A percentile compares a stretch with the other conserved stretches of the same genome.
These are phyloP conservation scores for Tuber melanosporum DNA, from an alignment of 495 filamentous ascomycete genomes.

Conservation along the genomic window DNA sequence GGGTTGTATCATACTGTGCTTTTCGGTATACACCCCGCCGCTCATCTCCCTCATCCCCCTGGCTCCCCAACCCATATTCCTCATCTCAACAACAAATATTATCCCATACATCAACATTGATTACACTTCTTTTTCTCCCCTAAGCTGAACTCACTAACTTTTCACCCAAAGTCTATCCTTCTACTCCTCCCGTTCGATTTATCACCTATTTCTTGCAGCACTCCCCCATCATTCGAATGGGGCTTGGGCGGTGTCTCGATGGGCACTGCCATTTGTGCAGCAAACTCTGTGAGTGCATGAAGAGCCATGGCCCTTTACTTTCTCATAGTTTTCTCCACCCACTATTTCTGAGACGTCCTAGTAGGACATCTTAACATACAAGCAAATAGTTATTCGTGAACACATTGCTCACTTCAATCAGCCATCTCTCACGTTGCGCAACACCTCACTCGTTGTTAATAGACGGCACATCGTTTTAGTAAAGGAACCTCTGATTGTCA, in stretches of 20 bases:
- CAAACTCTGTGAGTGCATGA: background rate
- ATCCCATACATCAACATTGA: background rate
- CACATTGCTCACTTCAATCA: background rate
- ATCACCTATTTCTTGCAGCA: background rate
- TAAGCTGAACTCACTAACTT: background rate
- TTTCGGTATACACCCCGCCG: background rate
- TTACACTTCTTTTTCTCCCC: background rate
- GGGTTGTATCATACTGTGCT: background rate
- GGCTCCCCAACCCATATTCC: constrained; percentile 10
- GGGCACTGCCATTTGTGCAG: background rate
- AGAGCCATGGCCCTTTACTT: background rate
- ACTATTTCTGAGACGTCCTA: background rate
- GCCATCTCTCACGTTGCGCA: background rate
- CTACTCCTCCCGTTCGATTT: background rate
- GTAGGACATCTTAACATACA: background rate
- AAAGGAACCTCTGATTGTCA: background rate
- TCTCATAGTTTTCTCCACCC: background rate
- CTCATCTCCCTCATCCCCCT: constrained; percentile 3
- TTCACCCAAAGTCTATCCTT: background rate
- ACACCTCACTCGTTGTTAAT: background rate
- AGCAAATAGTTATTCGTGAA: background rate
- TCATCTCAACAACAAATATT: background rate
- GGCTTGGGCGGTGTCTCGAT: background rate
- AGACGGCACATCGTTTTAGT: background rate
- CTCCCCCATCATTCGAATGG: background rate